Evolutionary conservation across 208 protist species (phyloP), one percentile per base, ranked within the genome.

Genomic region (Acanthamoeba royreba): DNA sequence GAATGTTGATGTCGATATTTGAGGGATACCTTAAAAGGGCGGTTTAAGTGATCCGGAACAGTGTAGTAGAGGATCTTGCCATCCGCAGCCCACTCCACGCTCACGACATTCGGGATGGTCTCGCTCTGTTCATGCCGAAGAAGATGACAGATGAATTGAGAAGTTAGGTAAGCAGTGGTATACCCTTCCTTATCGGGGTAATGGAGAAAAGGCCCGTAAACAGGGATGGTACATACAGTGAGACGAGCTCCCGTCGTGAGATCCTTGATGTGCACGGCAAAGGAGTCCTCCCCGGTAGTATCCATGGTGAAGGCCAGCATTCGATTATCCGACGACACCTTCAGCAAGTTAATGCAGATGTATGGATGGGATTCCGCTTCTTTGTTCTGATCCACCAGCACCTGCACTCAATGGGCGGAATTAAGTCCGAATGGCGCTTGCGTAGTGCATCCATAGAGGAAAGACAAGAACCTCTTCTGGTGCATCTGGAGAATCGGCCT

Each of bases 271-370:
- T 83, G 43, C 38, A 52, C 72, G 19, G 72, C 43, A 47, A 83
- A 83, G 43, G 72, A 53, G 72, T 83, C 72, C n/a, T 47, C 72
- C 4, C 72, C 72, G 19, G 72, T 83, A 31, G 43, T 52, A 31
- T 83, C 72, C 72, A 83, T 83, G 72, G 72, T 83, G 72, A 83
- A 83, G 43, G 72, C 72, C 15, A 83, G 22, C 72, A 83, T 83
- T 22, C 42, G 38, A 15, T 83, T 83, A 19, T 52, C 43, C 2
- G 72, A 25, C n/a, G 42, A 53, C n/a, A 83, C 72, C 43, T 83
- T 83, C n/a, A 83, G 38, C 42, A 83, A 31, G 72, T 83, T 83
- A 31, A 83, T 83, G 72, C 43, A 52, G 22, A 83, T 83, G 72
- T 53, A 83, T 3, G 72, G 72, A 31, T 83, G 72, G 42, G 1